phyloP scores from a whole-genome alignment of 225 moss, liverwort and hornwort genomes.

The Sphagnum contortum region DNA sequence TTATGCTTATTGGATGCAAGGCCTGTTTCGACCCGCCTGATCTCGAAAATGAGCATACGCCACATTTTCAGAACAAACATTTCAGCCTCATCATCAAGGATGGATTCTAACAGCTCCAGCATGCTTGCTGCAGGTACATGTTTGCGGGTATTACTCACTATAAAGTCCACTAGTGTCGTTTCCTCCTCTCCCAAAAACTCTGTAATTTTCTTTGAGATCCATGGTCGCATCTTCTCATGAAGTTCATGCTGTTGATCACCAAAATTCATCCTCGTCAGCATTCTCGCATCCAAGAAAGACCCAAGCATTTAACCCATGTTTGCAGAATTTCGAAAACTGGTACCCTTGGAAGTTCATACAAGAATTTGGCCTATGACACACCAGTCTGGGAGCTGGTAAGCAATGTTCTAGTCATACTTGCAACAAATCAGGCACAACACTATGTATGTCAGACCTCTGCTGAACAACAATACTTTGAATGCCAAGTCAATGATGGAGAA shows the following conservation, averaged over 20 bases:
- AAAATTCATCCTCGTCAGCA: not conserved
- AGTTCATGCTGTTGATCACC: conserved; percentile 62
- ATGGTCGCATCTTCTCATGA: conserved; percentile 89
- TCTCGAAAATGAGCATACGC: conserved; percentile 98
- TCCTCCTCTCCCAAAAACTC: conserved; percentile 97
- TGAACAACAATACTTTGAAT: no score
- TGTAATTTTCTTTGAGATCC: conserved; percentile 94
- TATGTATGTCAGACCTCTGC: no score
- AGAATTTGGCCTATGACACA: no score
- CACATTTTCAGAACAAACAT: conserved; percentile 98
- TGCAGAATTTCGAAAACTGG: no score
- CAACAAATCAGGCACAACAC: no score
- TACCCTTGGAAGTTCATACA: no score
- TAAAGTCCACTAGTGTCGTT: conserved; percentile 80
- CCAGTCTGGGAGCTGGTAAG: no score
- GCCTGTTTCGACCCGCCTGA: conserved; percentile 89
- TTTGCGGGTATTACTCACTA: conserved; percentile 90
- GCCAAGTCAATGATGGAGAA: no score
- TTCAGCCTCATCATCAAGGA: conserved; percentile 94
- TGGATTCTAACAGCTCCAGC: conserved; percentile 74
- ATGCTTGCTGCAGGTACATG: conserved; percentile 79
- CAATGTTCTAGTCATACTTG: no score
- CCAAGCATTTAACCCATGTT: no score
- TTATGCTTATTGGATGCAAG: conserved; percentile 49
- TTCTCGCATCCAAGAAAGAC: not conserved